Evolutionary conservation across 495 filamentous ascomycete species (phyloP), one percentile per base, ranked within the genome.

Genomic region (Neurospora tetrasperma): DNA sequence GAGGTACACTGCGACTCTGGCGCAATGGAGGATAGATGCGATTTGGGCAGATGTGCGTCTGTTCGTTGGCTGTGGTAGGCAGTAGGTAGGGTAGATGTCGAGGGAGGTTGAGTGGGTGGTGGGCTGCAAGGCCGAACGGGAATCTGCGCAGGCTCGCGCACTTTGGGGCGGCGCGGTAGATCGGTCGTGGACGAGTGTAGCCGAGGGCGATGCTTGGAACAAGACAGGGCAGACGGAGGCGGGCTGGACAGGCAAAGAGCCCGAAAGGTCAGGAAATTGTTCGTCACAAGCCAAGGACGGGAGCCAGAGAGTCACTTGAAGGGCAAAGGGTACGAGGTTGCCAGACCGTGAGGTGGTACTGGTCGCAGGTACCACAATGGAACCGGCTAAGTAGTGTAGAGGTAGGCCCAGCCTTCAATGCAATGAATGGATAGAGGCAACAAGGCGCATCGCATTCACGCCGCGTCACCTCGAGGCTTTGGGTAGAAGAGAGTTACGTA

Each of bases 1-100:
- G 71, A 75, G 77, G 76, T 80, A 74, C 74, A 72, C 74, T 73
- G 69, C 72, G 73, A 73, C 71, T 71, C 75, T 79, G 73, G 77
- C 73, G 72, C 75, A 76, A 79, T 74, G 77, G 73, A 69, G 73
- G 75, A 76, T 73, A 73, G 73, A 75, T 66, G 43, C 71, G 73
- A 74, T 76, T 80, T 75, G 74, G 78, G 79, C 73, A 75, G 77
- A 73, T 71, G 74, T 77, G 75, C 76, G 76, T 77, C 71, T 70
- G 73, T 31, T 31, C 27, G 27, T 75, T 66, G 54, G 54, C 75
- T 72, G 78, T 73, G 73, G 72, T 66, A 71, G 54, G 54, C 35
- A 66, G 54, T 31, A 31, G 54, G 27, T 66, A 66, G 54, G 54
- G 27, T 66, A 66, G 54, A 18, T 27, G 72, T 71, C 59, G 75